Base-by-base conservation (phyloP, 2,329 filamentous ascomycete species). In the Trichoderma lentiforme region DNA sequence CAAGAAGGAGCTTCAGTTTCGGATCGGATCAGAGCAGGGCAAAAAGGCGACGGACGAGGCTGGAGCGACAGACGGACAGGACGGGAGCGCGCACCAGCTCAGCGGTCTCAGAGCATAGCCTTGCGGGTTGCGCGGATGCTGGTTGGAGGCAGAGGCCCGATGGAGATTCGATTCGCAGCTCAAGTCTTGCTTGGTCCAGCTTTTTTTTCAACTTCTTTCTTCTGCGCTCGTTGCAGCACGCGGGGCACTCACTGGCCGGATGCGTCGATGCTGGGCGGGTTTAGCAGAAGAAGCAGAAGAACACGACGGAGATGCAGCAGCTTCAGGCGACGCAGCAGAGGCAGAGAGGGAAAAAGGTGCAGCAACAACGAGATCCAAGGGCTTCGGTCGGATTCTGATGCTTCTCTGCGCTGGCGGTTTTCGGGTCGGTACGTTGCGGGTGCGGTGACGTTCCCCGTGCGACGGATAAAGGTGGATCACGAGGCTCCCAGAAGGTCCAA, bases 61-160 rank as follows among this genome's bases (percentile, higher is more conserved):
- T 60, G 57, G 15, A 51, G 39, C 24, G 43, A 56, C 18, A n/a
- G 63, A 71, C 34, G 36, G 58, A 24, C 30, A 39, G 66, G 70
- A 56, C 18, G 39, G 67, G 62, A 57, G 60, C 71, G 68, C 71
- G 71, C 67, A 71, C 51, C 63, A 66, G 61, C 63, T 63, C 68
- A 71, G 68, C 68, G 47, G 60, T 67, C 62, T 73, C 67, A 75
- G 66, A 73, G 66, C 74, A 75, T 75, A 71, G 67, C 72, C 72
- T 71, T 71, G 63, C 51, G 64, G 15, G 61, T 26, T 28, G 63
- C 70, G 60, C 61, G 28, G 32, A 68, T 43, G 53, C 64, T 26
- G 51, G 51, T 67, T 39, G 28, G 15, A 36, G 26, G 47, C 47
- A 30, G 51, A 39, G 63, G 43, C 28, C 15, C 15, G 36, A 39